These are phyloP conservation scores for Sanghuangporus baumii DNA, from an alignment of 1,284 basidiomycete genomes.

Conservation along the genomic window DNA sequence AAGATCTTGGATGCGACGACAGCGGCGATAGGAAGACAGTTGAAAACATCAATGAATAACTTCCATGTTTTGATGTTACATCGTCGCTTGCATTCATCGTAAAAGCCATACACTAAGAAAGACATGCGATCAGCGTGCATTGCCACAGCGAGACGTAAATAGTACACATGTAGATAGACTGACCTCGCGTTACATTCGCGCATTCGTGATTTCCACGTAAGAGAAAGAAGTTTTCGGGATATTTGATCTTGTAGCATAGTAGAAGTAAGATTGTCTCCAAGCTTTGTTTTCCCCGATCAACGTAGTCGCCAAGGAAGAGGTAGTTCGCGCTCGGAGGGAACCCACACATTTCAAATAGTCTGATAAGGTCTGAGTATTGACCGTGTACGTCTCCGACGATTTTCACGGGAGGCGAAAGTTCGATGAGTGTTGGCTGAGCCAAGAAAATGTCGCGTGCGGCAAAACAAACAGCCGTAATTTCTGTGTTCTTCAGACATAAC, in stretches of 20 bases:
- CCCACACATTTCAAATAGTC: slow-evolving; percentile 99
- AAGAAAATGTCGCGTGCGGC: slow-evolving; percentile 98
- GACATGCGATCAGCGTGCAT: slow-evolving; percentile 23
- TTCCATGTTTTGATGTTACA: slow-evolving; percentile 99
- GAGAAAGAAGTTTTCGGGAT: slow-evolving; percentile 99
- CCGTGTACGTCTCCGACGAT: slow-evolving; percentile 99
- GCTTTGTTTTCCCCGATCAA: slow-evolving; percentile 97
- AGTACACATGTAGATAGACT: slow-evolving; percentile 26
- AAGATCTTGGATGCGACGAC: slow-evolving; percentile 99
- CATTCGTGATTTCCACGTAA: slow-evolving; percentile 99
- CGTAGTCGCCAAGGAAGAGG: slow-evolving; percentile 98
- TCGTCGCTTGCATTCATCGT: slow-evolving; percentile 99
- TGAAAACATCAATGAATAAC: slow-evolving; percentile 99
- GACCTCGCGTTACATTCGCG: slow-evolving; percentile 96
- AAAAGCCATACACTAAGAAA: slow-evolving; percentile 91
- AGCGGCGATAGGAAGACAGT: slow-evolving; percentile 96
- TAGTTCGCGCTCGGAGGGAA: slow-evolving; percentile 98
- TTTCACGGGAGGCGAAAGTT: slow-evolving; percentile 97
- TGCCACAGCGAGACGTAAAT: slow-evolving; percentile 12
- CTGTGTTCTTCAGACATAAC: slow-evolving; percentile 93
- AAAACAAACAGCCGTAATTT: slow-evolving; percentile 93
- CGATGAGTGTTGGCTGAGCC: slow-evolving; percentile 94
- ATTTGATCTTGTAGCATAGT: slow-evolving; percentile 99
- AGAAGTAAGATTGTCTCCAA: slow-evolving; percentile 96
- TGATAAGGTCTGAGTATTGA: slow-evolving; percentile 97